Evolutionary conservation across 257 asterid genomes (phyloP).

Genomic region (Hygrophila difformis): DNA sequence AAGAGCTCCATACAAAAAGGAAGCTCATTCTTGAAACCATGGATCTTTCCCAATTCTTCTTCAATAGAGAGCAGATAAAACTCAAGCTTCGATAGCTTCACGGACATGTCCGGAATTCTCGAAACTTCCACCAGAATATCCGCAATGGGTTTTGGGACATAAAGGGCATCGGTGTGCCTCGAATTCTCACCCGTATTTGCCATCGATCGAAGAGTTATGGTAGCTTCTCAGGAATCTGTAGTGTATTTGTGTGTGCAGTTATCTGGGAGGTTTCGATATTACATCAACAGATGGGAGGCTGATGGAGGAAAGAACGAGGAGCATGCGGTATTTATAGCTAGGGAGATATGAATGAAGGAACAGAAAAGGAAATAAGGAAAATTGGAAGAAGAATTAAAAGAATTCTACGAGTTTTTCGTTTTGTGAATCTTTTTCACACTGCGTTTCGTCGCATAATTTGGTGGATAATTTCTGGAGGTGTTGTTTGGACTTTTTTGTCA

Average conservation of each 20-base stretch:
- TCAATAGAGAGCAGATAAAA: constrained; percentile 13
- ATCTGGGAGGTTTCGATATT: constrained; percentile 2
- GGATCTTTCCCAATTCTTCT: constrained; percentile 30
- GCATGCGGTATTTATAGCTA: constrained; percentile 24
- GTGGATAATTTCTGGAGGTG: not conserved
- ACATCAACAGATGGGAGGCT: constrained; percentile 10
- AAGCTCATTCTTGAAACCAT: constrained; percentile 29
- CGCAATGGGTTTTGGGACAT: constrained; percentile 23
- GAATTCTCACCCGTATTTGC: constrained; percentile 22
- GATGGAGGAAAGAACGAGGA: constrained; percentile 12
- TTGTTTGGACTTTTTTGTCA: constrained; percentile 15
- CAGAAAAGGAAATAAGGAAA: constrained; percentile 12
- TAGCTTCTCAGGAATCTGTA: not conserved
- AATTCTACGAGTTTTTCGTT: constrained; percentile 29
- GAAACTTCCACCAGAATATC: constrained; percentile 27
- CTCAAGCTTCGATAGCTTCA: constrained; percentile 17
- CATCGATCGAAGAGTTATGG: constrained; percentile 4
- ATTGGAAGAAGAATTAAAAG: constrained; percentile 1
- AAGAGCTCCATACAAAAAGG: constrained; percentile 35
- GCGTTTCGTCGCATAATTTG: constrained; percentile 39
- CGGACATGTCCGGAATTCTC: constrained; percentile 15
- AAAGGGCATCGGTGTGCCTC: constrained; percentile 24
- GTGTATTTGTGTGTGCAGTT: not conserved
- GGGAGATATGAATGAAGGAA: constrained; percentile 18
- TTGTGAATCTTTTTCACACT: constrained; percentile 22